Base-by-base conservation (phyloP, 192 early-diverging fungal genomes). In the Mortierella antarctica region DNA sequence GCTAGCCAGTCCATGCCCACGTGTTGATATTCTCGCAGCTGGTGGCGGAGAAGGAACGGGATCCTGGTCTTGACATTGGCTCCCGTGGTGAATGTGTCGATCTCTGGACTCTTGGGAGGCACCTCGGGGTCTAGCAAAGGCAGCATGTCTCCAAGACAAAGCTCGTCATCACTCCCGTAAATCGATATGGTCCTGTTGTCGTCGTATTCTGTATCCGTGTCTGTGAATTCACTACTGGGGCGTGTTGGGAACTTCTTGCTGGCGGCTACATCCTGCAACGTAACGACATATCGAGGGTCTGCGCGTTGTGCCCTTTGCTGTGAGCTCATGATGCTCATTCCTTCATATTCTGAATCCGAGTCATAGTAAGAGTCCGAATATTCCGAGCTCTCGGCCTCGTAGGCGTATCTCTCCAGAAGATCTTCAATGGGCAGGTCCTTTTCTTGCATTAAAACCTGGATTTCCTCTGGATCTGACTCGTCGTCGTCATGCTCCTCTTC, bases 1-100 rank as follows among this genome's bases (percentile, higher is more conserved):
- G 92, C 93, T 39, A 98, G 84, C 97, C 97, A 98, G 67, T 95
- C 94, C 76, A 96, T 83, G 4, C 97, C 97, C 20, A 94, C 91
- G 54, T 93, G 86, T 76, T 98, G 97, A 83, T 98, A 97, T 75
- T 93, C 92, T 56, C 95, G 89, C 73, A 98, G 87, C 21, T 70
- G 83, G 39, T 91, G 91, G 17, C 91, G 84, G 53, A 94, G 65
- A 40, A 94, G 81, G 60, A 85, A 86, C 2, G 92, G 91, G 7
- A 90, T 83, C 40, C 67, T 74, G 47, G 89, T 90, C 46, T 81
- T 75, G 9, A 88, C 80, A 62, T 84, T 84, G 12, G 84, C 77
- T 0, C 77, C 84, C 9, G 81, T 74, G 10, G 82, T 48, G n/a
- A 83, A 83, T 1, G 74, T 85, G 7, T 76, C 82, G 6, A 54